Percentiles rank a stretch among this genome's conserved stretches.
These are phyloP conservation scores for Suillus luteus DNA, from an alignment of 768 basidiomycete genomes.

Conservation along the genomic window DNA sequence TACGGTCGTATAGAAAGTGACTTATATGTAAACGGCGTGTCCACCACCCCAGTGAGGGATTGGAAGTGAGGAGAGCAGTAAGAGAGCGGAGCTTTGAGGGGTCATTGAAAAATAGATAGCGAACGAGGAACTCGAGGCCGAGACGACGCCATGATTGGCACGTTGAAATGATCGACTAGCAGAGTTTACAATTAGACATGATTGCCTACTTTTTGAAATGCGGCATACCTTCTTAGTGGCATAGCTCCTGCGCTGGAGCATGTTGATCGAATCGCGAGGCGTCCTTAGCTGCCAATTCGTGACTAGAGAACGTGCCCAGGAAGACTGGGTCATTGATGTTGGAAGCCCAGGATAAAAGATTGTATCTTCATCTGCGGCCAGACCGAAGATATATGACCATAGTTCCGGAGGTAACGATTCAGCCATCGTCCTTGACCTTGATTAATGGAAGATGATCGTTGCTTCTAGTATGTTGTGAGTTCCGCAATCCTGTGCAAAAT, in stretches of 20 bases:
- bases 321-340: conserved; percentile 60
- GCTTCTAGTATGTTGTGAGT: too few species aligned
- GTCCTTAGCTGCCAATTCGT: conserved; percentile 57
- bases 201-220: not conserved
- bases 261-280: conserved; percentile 58
- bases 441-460: not conserved
- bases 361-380: conserved; percentile 71
- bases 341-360: conserved; percentile 64
- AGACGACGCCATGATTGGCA: conserved; percentile 64
- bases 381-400: conserved; percentile 68
- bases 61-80: conserved; percentile 51
- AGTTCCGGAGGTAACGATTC: conserved; percentile 65
- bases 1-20: conserved; percentile 46
- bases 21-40: conserved; percentile 70
- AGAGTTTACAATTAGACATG: conserved; percentile 2
- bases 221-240: conserved; percentile 65
- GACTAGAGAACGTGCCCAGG: conserved; percentile 58
- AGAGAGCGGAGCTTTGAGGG: conserved; percentile 56
- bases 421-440: conserved; percentile 21
- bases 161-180: conserved; percentile 66
- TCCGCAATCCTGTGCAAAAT: too few species aligned
- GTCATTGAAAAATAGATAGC: conserved; percentile 66
- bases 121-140: conserved; percentile 67
- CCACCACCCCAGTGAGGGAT: conserved; percentile 67
- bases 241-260: conserved; percentile 62